Percentiles rank a stretch among this genome's conserved stretches.
Conservation (phyloP, 805 yeast genomes). For the Myxozyma mucilagina region DNA sequence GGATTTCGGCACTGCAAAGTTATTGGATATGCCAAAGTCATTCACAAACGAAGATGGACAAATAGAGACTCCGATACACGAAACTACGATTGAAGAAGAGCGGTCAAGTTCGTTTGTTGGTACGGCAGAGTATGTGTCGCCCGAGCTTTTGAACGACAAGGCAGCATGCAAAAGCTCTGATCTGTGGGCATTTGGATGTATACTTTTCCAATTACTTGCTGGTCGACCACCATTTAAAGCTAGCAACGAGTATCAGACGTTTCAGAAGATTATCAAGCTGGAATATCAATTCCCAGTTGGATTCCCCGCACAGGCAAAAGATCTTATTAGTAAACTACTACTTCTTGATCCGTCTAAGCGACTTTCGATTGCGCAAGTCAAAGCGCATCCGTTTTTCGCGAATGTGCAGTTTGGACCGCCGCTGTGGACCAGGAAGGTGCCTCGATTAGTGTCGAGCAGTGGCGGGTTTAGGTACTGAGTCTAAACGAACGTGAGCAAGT, state of each 20-base stretch:
- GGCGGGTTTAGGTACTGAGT: background rate
- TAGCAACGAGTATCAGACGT: slow-evolving; percentile 76
- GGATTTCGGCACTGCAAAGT: slow-evolving; percentile 97
- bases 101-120: slow-evolving; percentile 79
- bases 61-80: background rate
- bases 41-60: background rate
- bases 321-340: slow-evolving; percentile 65
- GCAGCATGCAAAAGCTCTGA: slow-evolving; percentile 82
- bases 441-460: slow-evolving; percentile 38
- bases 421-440: slow-evolving; percentile 71
- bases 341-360: slow-evolving; percentile 72
- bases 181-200: slow-evolving; percentile 94
- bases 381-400: slow-evolving; percentile 70
- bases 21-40: slow-evolving; percentile 46
- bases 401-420: slow-evolving; percentile 65
- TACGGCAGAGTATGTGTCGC: slow-evolving; percentile 95
- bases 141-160: slow-evolving; percentile 78
- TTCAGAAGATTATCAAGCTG: slow-evolving; percentile 79
- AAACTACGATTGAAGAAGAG: slow-evolving; percentile 16
- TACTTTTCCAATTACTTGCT: slow-evolving; percentile 74
- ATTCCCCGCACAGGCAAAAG: slow-evolving; percentile 63
- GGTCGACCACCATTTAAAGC: slow-evolving; percentile 92
- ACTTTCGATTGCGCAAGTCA: slow-evolving; percentile 56
- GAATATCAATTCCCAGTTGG: slow-evolving; percentile 72
- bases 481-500: background rate